Conservation (phyloP, 1,139 yeast species). For the Debaryomycetaceae sp. region DNA sequence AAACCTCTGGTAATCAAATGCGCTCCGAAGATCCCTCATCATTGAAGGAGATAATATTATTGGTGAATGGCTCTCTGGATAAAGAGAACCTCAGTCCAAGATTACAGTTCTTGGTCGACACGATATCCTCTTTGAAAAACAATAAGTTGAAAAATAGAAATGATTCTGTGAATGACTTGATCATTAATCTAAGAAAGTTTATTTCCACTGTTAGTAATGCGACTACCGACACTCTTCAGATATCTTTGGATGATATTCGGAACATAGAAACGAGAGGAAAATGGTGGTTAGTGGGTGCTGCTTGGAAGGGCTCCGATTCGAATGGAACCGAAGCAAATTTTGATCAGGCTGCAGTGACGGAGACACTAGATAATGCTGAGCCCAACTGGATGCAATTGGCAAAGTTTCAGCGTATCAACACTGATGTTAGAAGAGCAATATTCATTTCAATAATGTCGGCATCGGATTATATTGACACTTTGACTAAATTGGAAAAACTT, state of each 20-base stretch:
- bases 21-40: constrained; percentile 89
- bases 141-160: constrained; percentile 62
- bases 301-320: constrained; percentile 71
- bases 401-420: constrained; percentile 84
- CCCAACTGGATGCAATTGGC: constrained; percentile 93
- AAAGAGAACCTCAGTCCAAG: constrained; percentile 50
- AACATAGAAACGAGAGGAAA: constrained; percentile 77
- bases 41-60: constrained; percentile 69
- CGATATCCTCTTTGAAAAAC: constrained; percentile 80
- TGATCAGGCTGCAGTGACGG: constrained; percentile 41
- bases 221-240: constrained; percentile 75
- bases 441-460: constrained; percentile 95
- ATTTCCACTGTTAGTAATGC: constrained; percentile 50
- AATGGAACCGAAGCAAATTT: constrained; percentile 23
- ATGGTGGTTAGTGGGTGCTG: constrained; percentile 99
- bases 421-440: constrained; percentile 89
- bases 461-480: constrained; percentile 85
- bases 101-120: constrained; percentile 78
- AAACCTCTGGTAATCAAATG: constrained; percentile 78
- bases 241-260: constrained; percentile 76
- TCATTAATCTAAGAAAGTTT: constrained; percentile 64
- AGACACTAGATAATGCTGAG: constrained; percentile 62
- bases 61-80: constrained; percentile 43
- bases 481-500: constrained; percentile 74
- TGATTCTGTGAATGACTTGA: constrained; percentile 48